These are phyloP conservation scores for Panicum miliaceum DNA, from an alignment of 176 grass and related monocot species.

Conservation along the genomic window DNA sequence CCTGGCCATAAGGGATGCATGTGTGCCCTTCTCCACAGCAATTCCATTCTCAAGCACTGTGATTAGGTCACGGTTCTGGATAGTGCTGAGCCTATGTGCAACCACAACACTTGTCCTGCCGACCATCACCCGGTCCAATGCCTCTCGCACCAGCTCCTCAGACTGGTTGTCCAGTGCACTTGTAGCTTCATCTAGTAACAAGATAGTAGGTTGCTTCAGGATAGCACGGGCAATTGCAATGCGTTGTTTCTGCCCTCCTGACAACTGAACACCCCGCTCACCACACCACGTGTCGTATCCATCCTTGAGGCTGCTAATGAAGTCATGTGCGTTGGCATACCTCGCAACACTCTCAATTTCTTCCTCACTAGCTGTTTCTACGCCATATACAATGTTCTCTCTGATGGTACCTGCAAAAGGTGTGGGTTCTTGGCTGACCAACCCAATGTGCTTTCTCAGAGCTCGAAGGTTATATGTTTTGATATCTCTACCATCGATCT, in stretches of 20 bases:
- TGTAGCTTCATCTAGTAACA: slow-evolving; percentile 88
- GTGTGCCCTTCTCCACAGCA: slow-evolving; percentile 83
- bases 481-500: slow-evolving; percentile 75
- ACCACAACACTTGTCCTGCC: slow-evolving; percentile 86
- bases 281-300: slow-evolving; percentile 85
- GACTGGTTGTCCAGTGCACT: slow-evolving; percentile 91
- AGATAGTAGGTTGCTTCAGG: slow-evolving; percentile 76
- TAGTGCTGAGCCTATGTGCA: slow-evolving; percentile 83
- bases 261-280: slow-evolving; percentile 76
- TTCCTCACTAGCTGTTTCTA: slow-evolving; percentile 51
- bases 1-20: slow-evolving; percentile 81
- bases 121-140: slow-evolving; percentile 77
- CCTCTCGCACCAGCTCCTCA: slow-evolving; percentile 78
- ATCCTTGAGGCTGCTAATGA: slow-evolving; percentile 89
- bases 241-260: slow-evolving; percentile 89
- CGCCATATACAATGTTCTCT: slow-evolving; percentile 77
- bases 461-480: slow-evolving; percentile 69
- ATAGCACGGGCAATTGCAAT: slow-evolving; percentile 91
- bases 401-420: slow-evolving; percentile 74
- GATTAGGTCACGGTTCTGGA: slow-evolving; percentile 75
- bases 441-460: slow-evolving; percentile 66
- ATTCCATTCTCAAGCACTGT: slow-evolving; percentile 76
- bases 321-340: slow-evolving; percentile 81
- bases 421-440: slow-evolving; percentile 92
- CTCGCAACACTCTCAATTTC: slow-evolving; percentile 77